phyloP scores from a whole-genome alignment of 495 filamentous ascomycete genomes.

The Niebla homalea region DNA sequence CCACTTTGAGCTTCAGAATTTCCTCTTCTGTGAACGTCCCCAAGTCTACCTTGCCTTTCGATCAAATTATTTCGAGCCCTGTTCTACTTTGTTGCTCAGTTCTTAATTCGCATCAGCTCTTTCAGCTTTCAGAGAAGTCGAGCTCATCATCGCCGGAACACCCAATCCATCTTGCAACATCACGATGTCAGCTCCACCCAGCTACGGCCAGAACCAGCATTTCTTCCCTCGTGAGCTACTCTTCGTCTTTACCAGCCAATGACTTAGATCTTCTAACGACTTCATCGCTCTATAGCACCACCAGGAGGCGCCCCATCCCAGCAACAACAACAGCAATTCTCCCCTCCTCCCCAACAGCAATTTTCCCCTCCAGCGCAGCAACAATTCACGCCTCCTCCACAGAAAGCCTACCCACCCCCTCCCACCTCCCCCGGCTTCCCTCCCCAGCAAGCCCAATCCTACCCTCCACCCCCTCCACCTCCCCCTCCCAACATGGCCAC shows the following conservation, averaged over 20 bases:
- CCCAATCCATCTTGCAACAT: no score
- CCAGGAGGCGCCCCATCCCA: slow-evolving; percentile 9
- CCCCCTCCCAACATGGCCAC: slow-evolving; percentile 5
- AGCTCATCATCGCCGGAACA: no score
- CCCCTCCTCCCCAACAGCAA: slow-evolving; percentile 7
- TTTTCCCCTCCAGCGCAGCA: neutral
- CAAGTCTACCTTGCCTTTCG: no score
- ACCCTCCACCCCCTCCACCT: slow-evolving; percentile 26
- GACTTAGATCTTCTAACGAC: neutral
- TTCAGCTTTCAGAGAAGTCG: no score
- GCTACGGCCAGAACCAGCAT: neutral
- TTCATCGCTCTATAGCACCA: slow-evolving; percentile 10
- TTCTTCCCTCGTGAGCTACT: neutral
- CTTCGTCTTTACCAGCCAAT: neutral
- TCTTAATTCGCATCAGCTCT: no score
- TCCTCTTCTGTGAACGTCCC: no score
- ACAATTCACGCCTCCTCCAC: neutral
- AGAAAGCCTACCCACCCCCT: slow-evolving; percentile 16
- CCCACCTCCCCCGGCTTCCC: slow-evolving; percentile 21
- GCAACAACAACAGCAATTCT: neutral
- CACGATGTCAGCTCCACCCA: no score
- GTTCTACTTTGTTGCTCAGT: no score
- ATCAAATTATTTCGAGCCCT: no score
- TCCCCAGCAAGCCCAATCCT: slow-evolving; percentile 16
- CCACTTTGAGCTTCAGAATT: no score